Conservation (phyloP, 2,329 filamentous ascomycete species). For the Anisogramma anomala region DNA sequence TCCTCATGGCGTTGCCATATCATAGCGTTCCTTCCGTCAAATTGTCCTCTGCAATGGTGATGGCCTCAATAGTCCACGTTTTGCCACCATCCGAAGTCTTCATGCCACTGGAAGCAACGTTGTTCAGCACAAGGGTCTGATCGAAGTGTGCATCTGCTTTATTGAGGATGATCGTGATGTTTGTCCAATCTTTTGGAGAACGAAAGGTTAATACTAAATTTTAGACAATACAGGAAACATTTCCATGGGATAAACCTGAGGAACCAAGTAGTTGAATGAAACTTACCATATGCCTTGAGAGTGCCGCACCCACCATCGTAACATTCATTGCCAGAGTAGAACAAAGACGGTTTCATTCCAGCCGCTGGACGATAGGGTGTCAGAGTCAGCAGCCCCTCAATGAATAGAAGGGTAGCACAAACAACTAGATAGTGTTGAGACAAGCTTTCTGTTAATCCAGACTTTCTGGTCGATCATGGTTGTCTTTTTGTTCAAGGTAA, state of each 20-base stretch:
- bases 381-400: not conserved
- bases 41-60: conserved; percentile 2
- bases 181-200: conserved; percentile 1
- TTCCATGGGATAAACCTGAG: too few species aligned
- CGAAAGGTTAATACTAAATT: not conserved
- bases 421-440: conserved; percentile 10
- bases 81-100: conserved; percentile 8
- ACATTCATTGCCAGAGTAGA: conserved; percentile 12
- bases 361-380: not conserved
- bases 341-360: conserved; percentile 12
- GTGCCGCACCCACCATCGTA: conserved; percentile 9
- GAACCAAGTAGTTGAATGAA: too few species aligned
- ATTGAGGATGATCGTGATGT: conserved; percentile 8
- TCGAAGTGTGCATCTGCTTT: conserved; percentile 7
- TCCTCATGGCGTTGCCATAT: too few species aligned
- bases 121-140: conserved; percentile 1
- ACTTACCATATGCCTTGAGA: conserved; percentile 6
- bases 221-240: too few species aligned
- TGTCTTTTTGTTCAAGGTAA: conserved; percentile 3
- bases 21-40: too few species aligned
- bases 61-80: conserved; percentile 9
- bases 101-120: conserved; percentile 6
- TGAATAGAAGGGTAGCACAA: not conserved
- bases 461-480: conserved; percentile 12
- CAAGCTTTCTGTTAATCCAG: conserved; percentile 8